phyloP scores from a whole-genome alignment of 2,329 filamentous ascomycete species.

The Mycocentrospora acerina region DNA sequence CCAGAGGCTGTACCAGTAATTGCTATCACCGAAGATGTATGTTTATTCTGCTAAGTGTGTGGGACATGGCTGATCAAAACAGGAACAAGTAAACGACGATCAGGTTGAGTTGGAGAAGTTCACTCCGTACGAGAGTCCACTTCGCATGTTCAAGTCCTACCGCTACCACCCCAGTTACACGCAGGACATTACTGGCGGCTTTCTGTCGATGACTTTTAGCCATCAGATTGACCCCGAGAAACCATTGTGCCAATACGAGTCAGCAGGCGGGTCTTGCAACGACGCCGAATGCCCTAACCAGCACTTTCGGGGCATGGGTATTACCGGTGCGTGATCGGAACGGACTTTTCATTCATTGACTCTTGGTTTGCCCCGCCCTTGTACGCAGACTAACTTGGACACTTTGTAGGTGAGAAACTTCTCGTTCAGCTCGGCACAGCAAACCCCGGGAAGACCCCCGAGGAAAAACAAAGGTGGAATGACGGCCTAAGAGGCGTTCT shows the following conservation, averaged over 20 bases:
- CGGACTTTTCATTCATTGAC: slow-evolving; percentile 14
- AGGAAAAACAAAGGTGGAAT: slow-evolving; percentile 57
- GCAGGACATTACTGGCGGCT: slow-evolving; percentile 69
- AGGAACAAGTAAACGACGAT: slow-evolving; percentile 15
- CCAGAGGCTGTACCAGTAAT: slow-evolving; percentile 13
- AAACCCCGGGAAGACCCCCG: slow-evolving; percentile 61
- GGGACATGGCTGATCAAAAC: slow-evolving; percentile 16
- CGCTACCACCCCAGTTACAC: slow-evolving; percentile 82
- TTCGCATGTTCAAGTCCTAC: slow-evolving; percentile 81
- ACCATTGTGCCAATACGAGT: slow-evolving; percentile 75
- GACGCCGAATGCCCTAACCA: slow-evolving; percentile 73
- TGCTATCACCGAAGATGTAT: slow-evolving; percentile 19
- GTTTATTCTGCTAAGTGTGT: slow-evolving; percentile 6
- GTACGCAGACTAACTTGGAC: slow-evolving; percentile 42
- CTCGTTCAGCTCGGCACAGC: slow-evolving; percentile 70
- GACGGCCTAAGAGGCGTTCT: slow-evolving; percentile 41
- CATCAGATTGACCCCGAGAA: slow-evolving; percentile 79
- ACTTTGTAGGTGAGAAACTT: slow-evolving; percentile 66
- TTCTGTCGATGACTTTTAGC: slow-evolving; percentile 90
- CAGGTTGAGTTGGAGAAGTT: slow-evolving; percentile 36
- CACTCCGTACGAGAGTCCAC: slow-evolving; percentile 77
- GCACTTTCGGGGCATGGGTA: slow-evolving; percentile 74
- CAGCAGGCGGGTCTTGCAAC: slow-evolving; percentile 70
- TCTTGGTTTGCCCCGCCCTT: slow-evolving; percentile 32
- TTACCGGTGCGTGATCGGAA: slow-evolving; percentile 68